phyloP scores from a whole-genome alignment of 225 moss, liverwort and hornwort genomes.

The Neckera pumila region DNA sequence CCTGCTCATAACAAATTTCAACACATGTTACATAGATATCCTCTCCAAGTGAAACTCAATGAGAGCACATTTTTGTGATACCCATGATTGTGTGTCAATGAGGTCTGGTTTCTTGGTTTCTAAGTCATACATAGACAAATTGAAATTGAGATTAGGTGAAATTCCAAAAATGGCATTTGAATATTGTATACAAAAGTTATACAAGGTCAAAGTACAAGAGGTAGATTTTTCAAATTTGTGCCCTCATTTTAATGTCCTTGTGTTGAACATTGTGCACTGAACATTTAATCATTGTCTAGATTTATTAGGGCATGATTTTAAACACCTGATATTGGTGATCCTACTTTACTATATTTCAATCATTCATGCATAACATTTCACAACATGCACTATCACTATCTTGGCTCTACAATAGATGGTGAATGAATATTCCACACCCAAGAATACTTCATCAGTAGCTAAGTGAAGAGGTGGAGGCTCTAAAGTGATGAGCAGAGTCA shows the following conservation, averaged over 20 bases:
- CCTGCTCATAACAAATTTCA: conserved; percentile 1
- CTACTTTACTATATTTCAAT: background rate
- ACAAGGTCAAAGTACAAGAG: background rate
- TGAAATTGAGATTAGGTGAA: background rate
- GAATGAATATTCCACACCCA: background rate
- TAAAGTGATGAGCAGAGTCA: background rate
- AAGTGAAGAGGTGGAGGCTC: background rate
- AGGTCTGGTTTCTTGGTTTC: background rate
- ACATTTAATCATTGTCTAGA: background rate
- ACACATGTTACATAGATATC: background rate
- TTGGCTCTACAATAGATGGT: background rate
- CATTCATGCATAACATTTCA: background rate
- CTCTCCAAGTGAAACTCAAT: background rate
- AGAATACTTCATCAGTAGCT: background rate
- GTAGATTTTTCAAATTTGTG: background rate
- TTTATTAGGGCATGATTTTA: background rate
- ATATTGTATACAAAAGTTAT: background rate
- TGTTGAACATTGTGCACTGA: background rate
- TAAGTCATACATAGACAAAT: background rate
- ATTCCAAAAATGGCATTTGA: background rate
- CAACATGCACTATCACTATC: background rate
- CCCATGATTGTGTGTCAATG: background rate
- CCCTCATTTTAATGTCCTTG: background rate
- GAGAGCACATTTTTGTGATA: background rate
- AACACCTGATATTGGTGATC: background rate